Conservation (phyloP, 2,329 filamentous ascomycete genomes). For the Bisporella sp. region DNA sequence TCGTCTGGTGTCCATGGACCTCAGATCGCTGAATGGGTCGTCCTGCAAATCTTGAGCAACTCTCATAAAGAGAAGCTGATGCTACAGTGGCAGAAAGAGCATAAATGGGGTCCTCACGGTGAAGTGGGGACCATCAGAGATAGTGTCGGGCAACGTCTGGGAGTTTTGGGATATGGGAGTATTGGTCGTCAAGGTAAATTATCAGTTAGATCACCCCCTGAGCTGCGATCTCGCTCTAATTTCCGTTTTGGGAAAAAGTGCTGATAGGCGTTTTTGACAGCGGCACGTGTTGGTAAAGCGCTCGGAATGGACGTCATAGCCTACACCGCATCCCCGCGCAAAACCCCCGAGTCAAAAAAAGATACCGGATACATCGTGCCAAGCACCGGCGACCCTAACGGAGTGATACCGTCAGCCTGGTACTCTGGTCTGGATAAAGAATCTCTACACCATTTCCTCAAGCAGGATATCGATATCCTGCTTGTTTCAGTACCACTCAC, state of each 20-base stretch:
- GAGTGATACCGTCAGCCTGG: constrained; percentile 30
- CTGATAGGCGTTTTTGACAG: constrained; percentile 4
- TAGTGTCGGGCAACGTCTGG: constrained; percentile 49
- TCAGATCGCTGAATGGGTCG: constrained; percentile 60
- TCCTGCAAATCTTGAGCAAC: constrained; percentile 53
- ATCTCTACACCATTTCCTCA: constrained; percentile 28
- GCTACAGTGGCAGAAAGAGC: constrained; percentile 51
- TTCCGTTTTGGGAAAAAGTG: background rate
- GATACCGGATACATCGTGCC: constrained; percentile 59
- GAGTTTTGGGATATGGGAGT: constrained; percentile 36
- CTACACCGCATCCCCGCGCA: constrained; percentile 54
- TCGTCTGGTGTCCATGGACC: constrained; percentile 36
- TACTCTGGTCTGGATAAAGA: constrained; percentile 28
- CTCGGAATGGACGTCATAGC: constrained; percentile 59
- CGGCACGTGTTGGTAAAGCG: constrained; percentile 42
- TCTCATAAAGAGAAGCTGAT: constrained; percentile 46
- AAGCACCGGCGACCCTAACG: constrained; percentile 40
- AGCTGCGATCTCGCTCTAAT: background rate
- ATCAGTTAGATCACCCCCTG: background rate
- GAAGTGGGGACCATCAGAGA: constrained; percentile 38
- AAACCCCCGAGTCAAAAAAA: constrained; percentile 47
- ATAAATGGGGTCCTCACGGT: constrained; percentile 39
- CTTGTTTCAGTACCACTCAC: constrained; percentile 32
- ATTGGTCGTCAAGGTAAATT: constrained; percentile 34
- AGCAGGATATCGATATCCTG: constrained; percentile 30